Evolutionary conservation across 805 yeast genomes (phyloP).

Genomic region (Wickerhamiella azymoides): DNA sequence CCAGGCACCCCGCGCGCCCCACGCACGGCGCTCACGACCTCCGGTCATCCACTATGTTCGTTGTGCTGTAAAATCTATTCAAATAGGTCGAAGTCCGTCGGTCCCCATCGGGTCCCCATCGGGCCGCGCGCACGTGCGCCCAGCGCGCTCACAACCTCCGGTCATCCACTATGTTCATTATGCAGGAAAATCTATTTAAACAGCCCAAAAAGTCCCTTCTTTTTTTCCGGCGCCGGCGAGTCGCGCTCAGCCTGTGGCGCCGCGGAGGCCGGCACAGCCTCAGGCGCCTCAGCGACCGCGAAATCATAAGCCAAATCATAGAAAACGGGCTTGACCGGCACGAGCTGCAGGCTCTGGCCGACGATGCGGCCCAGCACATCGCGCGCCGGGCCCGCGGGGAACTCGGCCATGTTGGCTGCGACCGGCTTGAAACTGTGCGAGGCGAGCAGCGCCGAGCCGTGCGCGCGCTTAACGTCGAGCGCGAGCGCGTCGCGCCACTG

Average conservation of each 20-base stretch:
- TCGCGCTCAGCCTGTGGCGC: neutral
- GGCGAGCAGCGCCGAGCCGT: slow-evolving; percentile 28
- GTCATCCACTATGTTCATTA: too few species aligned
- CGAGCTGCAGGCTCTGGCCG: slow-evolving; percentile 36
- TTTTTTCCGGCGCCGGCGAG: neutral
- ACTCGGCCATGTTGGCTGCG: slow-evolving; percentile 33
- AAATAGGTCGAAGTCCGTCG: too few species aligned
- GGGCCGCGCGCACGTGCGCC: too few species aligned
- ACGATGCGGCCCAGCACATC: slow-evolving; percentile 21
- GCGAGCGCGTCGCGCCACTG: slow-evolving; percentile 8
- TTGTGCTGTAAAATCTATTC: too few species aligned
- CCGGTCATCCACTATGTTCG: too few species aligned
- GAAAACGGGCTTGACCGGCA: slow-evolving; percentile 73
- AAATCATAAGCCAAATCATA: slow-evolving; percentile 86
- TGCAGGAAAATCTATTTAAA: too few species aligned
- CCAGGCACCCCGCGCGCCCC: too few species aligned
- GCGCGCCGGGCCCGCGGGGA: slow-evolving; percentile 24
- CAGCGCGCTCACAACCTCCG: too few species aligned
- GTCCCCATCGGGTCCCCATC: too few species aligned
- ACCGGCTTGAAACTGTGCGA: slow-evolving; percentile 22
- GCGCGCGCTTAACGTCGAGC: slow-evolving; percentile 14
- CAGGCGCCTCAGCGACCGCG: slow-evolving; percentile 23
- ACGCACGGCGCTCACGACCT: too few species aligned
- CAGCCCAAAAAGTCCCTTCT: slow-evolving; percentile 12
- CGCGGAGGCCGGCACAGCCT: neutral